Evolutionary conservation across 1,284 basidiomycete genomes (phyloP), one percentile per base, ranked within the genome.

Genomic region (Trichosporon sp.): DNA sequence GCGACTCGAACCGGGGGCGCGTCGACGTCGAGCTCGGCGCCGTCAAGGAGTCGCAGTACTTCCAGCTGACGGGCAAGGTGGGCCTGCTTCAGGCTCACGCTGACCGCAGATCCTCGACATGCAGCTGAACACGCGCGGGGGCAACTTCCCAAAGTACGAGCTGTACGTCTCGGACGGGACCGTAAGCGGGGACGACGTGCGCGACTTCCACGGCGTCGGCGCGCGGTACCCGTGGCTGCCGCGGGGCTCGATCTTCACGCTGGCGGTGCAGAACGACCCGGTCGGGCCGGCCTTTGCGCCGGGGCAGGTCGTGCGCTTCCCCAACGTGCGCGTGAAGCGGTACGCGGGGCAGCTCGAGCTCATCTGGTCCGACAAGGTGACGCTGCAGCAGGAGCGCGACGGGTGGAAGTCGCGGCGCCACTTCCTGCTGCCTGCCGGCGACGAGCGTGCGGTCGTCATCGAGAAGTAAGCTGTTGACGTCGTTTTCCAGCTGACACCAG

Each of bases 161-260:
- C 56, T 80, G 0, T 81, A 80, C 73, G 65, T 80, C 5, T 65
- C 77, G 0, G 80, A 81, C 65, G 80, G 80, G 11, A 80, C 80
- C 3, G 64, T 70, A 3, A 70, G 66, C 5, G n/a, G 51, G 1
- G 18, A 23, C 2, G 23, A 44, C 5, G 68, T 70, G 13, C 71
- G 74, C 35, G 79, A 80, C 68, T 80, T 71, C 51, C 78, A 78
- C 66, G 35, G 67, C 18, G 47, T 77, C 18, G 23, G 47, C 0
- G 56, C 44, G 18, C 23, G 56, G 13, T 18, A 67, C 2, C 67
- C 67, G 1, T 58, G 62, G 6, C 27, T 44, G 3, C 56, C 56
- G 27, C 56, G 56, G 15, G 56, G 56, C 2, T 67, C 67, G 0
- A 6, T 72, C 11, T 42, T 70, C n/a, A 65, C 63, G n/a, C 27